Evolutionary conservation across 257 asterid genomes (phyloP).

Genomic region (Solanum lignicaule): DNA sequence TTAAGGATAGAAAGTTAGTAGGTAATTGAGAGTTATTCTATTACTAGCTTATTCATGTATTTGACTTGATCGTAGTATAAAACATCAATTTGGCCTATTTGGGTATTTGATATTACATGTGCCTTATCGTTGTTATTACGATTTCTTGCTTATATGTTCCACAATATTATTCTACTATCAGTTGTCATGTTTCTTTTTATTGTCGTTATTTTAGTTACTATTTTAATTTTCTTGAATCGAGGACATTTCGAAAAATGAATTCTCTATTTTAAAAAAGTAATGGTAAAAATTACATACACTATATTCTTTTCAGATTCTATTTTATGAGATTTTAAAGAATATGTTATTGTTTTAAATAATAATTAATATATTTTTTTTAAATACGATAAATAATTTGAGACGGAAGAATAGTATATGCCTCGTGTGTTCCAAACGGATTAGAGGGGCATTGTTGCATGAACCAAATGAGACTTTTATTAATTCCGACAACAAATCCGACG

Average conservation of each 20-base stretch:
- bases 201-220: background rate
- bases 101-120: fast-evolving
- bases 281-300: no score
- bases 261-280: background rate
- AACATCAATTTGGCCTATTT: background rate
- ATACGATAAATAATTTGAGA: no score
- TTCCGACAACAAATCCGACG: background rate
- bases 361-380: no score
- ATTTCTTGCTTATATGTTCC: background rate
- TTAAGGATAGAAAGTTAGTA: background rate
- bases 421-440: background rate
- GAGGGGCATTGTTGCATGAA: background rate
- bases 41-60: background rate
- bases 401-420: no score
- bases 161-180: background rate
- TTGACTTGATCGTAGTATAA: background rate
- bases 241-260: background rate
- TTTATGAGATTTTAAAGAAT: background rate
- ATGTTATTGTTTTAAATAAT: no score
- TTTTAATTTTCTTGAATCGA: background rate
- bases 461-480: background rate
- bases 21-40: background rate
- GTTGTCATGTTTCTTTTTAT: background rate
- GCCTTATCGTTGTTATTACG: background rate
- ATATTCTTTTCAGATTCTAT: no score